Evolutionary conservation across 2,329 filamentous ascomycete genomes (phyloP).

Genomic region (Colletotrichum orchidophilum): DNA sequence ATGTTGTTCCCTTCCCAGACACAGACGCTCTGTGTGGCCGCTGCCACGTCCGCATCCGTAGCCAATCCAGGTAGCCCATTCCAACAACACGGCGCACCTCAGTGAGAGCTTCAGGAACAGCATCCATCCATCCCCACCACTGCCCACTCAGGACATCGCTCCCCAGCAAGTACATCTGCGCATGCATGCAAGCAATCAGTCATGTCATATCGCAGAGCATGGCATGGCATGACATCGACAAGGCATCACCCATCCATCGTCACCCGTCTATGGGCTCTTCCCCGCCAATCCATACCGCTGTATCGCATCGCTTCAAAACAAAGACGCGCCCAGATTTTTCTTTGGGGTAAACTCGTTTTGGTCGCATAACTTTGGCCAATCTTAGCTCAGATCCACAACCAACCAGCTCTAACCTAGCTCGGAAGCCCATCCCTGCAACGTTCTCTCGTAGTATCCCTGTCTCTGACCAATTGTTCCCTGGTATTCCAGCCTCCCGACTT

Average conservation of each 20-base stretch:
- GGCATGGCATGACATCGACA: conserved; percentile 1
- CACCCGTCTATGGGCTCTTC: conserved; percentile 7
- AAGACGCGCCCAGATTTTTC: conserved; percentile 5
- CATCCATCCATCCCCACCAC: not conserved
- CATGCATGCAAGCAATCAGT: conserved; percentile 21
- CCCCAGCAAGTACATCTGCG: not conserved
- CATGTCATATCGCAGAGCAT: not conserved
- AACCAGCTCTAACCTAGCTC: not conserved
- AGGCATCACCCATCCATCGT: conserved; percentile 11
- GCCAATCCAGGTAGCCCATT: conserved; percentile 20
- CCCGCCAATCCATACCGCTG: conserved; percentile 29
- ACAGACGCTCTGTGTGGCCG: not conserved
- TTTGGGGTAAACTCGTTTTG: not conserved
- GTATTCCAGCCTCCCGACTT: not conserved
- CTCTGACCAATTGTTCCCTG: conserved; percentile 10
- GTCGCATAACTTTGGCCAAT: conserved; percentile 32
- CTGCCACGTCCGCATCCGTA: not conserved
- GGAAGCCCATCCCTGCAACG: conserved; percentile 18
- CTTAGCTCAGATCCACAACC: conserved; percentile 10
- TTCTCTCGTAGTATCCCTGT: not conserved
- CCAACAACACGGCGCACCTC: conserved; percentile 16
- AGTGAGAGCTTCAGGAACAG: not conserved
- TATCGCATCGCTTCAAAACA: conserved; percentile 22
- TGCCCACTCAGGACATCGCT: not conserved
- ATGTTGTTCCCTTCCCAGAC: not conserved